Evolutionary conservation across 306 rosid species (phyloP), one percentile per base, ranked within the genome.

Genomic region (Neltuma alba): DNA sequence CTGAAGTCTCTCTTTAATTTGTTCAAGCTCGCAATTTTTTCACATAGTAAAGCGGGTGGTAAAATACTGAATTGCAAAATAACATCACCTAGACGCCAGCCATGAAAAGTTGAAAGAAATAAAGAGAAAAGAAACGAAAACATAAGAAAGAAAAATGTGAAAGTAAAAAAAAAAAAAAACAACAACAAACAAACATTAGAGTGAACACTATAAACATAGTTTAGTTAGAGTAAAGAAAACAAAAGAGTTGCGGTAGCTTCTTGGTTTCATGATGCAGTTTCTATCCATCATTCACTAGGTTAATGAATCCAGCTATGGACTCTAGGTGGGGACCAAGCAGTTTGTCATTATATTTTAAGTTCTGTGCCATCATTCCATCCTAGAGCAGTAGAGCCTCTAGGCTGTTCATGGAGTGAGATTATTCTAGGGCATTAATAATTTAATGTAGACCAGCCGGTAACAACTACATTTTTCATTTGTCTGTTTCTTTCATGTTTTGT

Each of bases 241-340:
- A 27, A 60, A 44, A 44, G 20, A 4, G 50, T 44, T 44, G 50
- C 5, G 50, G 50, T 0, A 44, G 50, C n/a, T n/a, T 3, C 50
- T 44, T 44, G 50, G 18, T 0, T 44, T 83, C 81, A 70, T 76
- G 80, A 79, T 70, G 83, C 52, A 82, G 84, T 57, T 69, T 58
- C 5, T 84, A 75, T 79, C 85, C 45, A 83, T 75, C 57, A 21
- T 20, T 54, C 61, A 9, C 30, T 7, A 54, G 30, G 86, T 74
- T 63, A 75, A 54, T 72, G 78, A 84, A 83, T 76, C 80, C 82
- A 74, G 79, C 63, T 65, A 83, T 82, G 77, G 64, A 85, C 73
- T 72, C 67, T 70, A 36, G 30, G 80, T 83, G 84, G 87, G n/a
- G 89, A 42, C 85, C 88, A 36, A 9, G 0, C 64, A 33, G 42